Evolutionary conservation across 108 stramenopile genomes (phyloP).

Genomic region (Fragilaria radians): DNA sequence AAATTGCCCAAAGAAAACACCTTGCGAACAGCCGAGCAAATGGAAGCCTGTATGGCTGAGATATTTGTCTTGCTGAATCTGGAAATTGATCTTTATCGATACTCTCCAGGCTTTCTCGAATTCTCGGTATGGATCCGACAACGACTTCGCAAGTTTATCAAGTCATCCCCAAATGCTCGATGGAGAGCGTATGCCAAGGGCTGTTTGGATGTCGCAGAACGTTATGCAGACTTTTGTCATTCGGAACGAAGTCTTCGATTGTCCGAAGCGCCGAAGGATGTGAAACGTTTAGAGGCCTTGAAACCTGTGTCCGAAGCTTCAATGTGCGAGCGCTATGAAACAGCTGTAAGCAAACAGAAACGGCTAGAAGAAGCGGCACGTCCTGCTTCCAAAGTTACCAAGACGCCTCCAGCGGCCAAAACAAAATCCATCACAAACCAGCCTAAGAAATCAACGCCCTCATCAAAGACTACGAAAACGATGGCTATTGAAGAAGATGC

Average conservation of each 20-base stretch:
- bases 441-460: not conserved
- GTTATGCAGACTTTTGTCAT: constrained; percentile 46
- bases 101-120: constrained; percentile 83
- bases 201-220: constrained; percentile 70
- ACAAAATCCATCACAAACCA: constrained; percentile 6
- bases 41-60: constrained; percentile 71
- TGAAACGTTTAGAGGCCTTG: constrained; percentile 71
- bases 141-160: constrained; percentile 70
- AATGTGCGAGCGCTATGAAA: constrained; percentile 75
- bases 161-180: constrained; percentile 60
- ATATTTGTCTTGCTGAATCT: constrained; percentile 71
- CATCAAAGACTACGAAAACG: constrained; percentile 14
- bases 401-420: constrained; percentile 16
- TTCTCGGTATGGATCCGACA: constrained; percentile 66
- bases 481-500: constrained; percentile 40
- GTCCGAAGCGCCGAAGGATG: constrained; percentile 79
- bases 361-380: constrained; percentile 28
- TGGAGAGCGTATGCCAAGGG: constrained; percentile 84
- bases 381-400: constrained; percentile 23
- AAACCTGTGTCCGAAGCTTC: constrained; percentile 48
- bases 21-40: constrained; percentile 67
- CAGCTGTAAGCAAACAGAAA: constrained; percentile 70
- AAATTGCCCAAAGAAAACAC: constrained; percentile 73
- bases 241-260: constrained; percentile 43
- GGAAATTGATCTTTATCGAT: constrained; percentile 82